Evolutionary conservation across 2,329 filamentous ascomycete genomes (phyloP).

Genomic region (Zymoseptoria passerinii): DNA sequence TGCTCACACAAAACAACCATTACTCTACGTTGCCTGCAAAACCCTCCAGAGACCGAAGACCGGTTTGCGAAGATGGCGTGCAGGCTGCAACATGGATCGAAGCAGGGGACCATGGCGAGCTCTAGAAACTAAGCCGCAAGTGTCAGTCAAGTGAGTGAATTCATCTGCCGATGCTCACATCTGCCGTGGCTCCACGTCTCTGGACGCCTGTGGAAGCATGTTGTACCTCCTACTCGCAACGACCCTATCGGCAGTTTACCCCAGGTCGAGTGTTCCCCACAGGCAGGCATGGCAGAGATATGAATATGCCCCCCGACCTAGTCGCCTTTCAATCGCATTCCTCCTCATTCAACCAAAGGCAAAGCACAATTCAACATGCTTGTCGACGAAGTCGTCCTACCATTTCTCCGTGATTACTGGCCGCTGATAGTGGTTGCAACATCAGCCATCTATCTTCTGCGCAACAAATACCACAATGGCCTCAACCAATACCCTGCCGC

Average conservation of each 20-base stretch:
- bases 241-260: not conserved
- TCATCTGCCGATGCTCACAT: not conserved
- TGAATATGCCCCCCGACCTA: not conserved
- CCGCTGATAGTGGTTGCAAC: slow-evolving; percentile 29
- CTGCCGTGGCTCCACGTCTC: slow-evolving; percentile 5
- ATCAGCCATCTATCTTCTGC: slow-evolving; percentile 30
- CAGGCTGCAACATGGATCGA: not conserved
- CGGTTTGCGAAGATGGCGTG: not conserved
- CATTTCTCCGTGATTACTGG: slow-evolving; percentile 34
- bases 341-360: not conserved
- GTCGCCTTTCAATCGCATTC: not conserved
- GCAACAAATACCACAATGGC: slow-evolving; percentile 46
- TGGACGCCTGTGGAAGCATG: not conserved
- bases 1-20: not conserved
- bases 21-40: not conserved
- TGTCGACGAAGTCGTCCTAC: slow-evolving; percentile 18
- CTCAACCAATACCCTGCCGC: slow-evolving; percentile 67
- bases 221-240: not conserved
- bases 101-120: not conserved
- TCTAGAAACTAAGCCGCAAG: not conserved
- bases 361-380: slow-evolving; percentile 23
- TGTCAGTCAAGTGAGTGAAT: not conserved
- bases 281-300: not conserved
- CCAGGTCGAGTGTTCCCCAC: not conserved
- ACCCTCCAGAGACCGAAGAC: not conserved